These are phyloP conservation scores for Sugiyamaella xylanicola DNA, from an alignment of 1,139 yeast genomes.

Conservation along the genomic window DNA sequence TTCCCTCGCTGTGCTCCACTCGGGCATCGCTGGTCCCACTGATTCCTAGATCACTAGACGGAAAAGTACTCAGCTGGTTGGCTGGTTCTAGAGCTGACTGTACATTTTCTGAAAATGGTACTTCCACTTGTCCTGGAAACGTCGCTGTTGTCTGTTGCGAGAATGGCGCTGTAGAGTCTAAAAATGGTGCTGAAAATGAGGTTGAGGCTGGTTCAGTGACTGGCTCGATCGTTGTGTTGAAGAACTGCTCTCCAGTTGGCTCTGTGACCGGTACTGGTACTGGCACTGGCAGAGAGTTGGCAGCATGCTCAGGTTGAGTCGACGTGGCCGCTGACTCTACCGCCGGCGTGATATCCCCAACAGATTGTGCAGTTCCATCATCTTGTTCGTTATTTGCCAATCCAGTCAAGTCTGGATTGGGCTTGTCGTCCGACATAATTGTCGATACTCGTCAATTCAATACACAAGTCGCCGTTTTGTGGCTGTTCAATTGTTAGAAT, in stretches of 20 bases:
- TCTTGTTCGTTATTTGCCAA: not conserved
- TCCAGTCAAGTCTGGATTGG: constrained; percentile 1
- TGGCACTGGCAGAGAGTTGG: too few relatives aligned
- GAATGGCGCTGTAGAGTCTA: too few relatives aligned
- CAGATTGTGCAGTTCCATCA: not conserved
- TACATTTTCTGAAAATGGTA: not conserved
- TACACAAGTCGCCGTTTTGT: not conserved
- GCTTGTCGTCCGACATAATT: constrained; percentile 10
- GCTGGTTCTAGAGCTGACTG: too few relatives aligned
- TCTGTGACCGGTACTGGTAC: too few relatives aligned
- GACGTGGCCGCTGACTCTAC: not conserved
- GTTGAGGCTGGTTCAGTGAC: too few relatives aligned
- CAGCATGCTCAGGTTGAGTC: not conserved
- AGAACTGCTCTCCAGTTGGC: too few relatives aligned
- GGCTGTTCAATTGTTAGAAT: not conserved
- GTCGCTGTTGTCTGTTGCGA: not conserved
- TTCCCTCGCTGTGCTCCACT: too few relatives aligned
- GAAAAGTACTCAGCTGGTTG: too few relatives aligned
- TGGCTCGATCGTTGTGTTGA: too few relatives aligned
- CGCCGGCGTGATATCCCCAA: not conserved
- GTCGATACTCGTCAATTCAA: not conserved
- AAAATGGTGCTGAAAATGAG: too few relatives aligned
- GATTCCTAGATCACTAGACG: too few relatives aligned
- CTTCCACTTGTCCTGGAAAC: not conserved
- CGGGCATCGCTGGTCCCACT: too few relatives aligned